Conservation (phyloP, 176 grass and related monocot genomes). For the Oryza rufipogon region DNA sequence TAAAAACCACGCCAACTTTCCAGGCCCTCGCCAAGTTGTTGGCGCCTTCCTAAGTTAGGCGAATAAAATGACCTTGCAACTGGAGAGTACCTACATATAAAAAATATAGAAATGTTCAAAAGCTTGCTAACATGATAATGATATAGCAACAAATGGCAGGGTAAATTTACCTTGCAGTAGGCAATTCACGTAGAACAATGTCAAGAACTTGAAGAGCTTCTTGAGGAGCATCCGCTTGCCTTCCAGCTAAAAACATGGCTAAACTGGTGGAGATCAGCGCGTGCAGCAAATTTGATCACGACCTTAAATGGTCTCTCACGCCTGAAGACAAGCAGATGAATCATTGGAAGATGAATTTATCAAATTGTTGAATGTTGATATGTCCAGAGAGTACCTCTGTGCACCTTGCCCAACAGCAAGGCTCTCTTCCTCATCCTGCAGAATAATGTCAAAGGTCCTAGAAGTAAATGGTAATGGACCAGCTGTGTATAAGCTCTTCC, state of each 20-base stretch:
- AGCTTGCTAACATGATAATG: background rate
- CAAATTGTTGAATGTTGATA: background rate
- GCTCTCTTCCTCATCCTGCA: constrained; percentile 53
- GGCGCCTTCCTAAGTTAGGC: constrained; percentile 58
- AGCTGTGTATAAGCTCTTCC: constrained; percentile 67
- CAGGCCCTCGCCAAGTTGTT: constrained; percentile 67
- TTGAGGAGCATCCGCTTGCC: constrained; percentile 66
- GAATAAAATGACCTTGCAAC: constrained; percentile 82
- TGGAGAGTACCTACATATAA: constrained; percentile 54
- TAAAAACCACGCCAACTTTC: constrained; percentile 78
- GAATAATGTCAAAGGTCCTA: constrained; percentile 52
- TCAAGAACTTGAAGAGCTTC: constrained; percentile 79
- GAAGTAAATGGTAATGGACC: constrained; percentile 62
- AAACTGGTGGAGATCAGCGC: constrained; percentile 73
- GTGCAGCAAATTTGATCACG: constrained; percentile 63
- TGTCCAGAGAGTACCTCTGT: constrained; percentile 25
- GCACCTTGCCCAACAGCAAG: constrained; percentile 35
- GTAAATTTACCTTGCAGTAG: constrained; percentile 54
- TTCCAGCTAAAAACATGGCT: constrained; percentile 65
- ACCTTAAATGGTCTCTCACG: constrained; percentile 61
- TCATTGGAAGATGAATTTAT: constrained; percentile 32
- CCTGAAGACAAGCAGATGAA: constrained; percentile 44
- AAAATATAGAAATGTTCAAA: constrained; percentile 24
- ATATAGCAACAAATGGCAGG: background rate
- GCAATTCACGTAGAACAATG: constrained; percentile 73